phyloP scores from a whole-genome alignment of 345 rosid species.

The Litchi chinensis region DNA sequence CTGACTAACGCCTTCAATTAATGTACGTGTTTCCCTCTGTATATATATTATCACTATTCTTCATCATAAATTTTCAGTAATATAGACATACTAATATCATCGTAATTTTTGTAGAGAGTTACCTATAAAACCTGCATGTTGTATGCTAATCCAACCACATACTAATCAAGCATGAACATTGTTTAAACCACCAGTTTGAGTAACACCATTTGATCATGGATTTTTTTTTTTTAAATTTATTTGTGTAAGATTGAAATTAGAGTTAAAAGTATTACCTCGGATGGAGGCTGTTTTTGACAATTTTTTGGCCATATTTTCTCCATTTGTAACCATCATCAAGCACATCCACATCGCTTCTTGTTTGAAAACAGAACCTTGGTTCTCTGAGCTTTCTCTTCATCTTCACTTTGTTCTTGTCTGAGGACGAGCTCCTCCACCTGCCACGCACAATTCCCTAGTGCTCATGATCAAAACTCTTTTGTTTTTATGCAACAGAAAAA shows the following conservation, averaged over 20 bases:
- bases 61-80: background rate
- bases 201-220: background rate
- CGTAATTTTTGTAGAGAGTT: background rate
- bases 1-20: conserved; percentile 4
- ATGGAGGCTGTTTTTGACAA: conserved; percentile 97
- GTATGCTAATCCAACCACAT: background rate
- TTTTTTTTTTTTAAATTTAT: background rate
- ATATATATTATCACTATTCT: background rate
- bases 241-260: background rate
- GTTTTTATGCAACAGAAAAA: background rate
- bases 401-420: conserved; percentile 76
- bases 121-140: background rate
- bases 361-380: conserved; percentile 98
- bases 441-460: conserved; percentile 5
- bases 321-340: conserved; percentile 97
- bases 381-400: conserved; percentile 90
- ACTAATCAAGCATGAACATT: background rate
- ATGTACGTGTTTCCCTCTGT: background rate
- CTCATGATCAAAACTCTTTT: background rate
- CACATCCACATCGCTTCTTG: conserved; percentile 93
- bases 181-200: background rate
- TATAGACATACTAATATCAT: background rate
- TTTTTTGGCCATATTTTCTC: conserved; percentile 99
- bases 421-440: conserved; percentile 83
- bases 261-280: conserved; percentile 58